Percentiles rank a stretch among this genome's conserved stretches.
Conservation (phyloP, 306 rosid species). For the Luffa acutangula region DNA sequence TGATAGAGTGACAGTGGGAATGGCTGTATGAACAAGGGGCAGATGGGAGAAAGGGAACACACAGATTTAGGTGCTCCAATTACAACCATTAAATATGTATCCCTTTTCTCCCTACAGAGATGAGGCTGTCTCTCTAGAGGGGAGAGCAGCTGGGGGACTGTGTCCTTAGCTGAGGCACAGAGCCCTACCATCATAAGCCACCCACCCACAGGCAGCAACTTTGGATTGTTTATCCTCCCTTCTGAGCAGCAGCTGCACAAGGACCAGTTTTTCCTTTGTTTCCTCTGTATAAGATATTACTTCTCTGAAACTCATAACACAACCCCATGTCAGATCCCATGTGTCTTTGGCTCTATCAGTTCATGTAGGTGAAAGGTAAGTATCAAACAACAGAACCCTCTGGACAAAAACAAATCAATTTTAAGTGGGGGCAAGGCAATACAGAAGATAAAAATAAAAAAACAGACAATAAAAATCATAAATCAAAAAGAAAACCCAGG, state of each 20-base stretch:
- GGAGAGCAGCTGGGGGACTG: conserved; percentile 21
- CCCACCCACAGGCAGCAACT: not conserved
- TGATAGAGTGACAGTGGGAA: conserved; percentile 27
- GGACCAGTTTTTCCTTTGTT: conserved; percentile 28
- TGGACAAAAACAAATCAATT: not conserved
- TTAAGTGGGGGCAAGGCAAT: not conserved
- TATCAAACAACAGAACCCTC: conserved; percentile 31
- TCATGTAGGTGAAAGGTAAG: conserved; percentile 37
- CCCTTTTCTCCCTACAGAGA: conserved; percentile 31
- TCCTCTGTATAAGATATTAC: conserved; percentile 9
- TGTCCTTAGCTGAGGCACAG: conserved; percentile 18
- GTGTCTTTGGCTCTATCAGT: conserved; percentile 36
- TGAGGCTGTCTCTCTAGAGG: conserved; percentile 34
- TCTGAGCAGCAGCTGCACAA: conserved; percentile 3
- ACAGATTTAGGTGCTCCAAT: conserved; percentile 55
- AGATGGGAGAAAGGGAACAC: conserved; percentile 72
- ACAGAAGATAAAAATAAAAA: not conserved
- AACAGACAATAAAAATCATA: not conserved
- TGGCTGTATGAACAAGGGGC: conserved; percentile 68
- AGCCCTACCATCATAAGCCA: conserved; percentile 16
- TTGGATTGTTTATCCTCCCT: conserved; percentile 4
- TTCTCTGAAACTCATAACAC: conserved; percentile 35
- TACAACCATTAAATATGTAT: conserved; percentile 50
- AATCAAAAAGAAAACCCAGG: not conserved
- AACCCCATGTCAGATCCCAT: conserved; percentile 51